A percentile compares a stretch with the other conserved stretches of the same genome.
phyloP scores from a whole-genome alignment of 805 yeast genomes.

The Clavispora phyllophila region DNA sequence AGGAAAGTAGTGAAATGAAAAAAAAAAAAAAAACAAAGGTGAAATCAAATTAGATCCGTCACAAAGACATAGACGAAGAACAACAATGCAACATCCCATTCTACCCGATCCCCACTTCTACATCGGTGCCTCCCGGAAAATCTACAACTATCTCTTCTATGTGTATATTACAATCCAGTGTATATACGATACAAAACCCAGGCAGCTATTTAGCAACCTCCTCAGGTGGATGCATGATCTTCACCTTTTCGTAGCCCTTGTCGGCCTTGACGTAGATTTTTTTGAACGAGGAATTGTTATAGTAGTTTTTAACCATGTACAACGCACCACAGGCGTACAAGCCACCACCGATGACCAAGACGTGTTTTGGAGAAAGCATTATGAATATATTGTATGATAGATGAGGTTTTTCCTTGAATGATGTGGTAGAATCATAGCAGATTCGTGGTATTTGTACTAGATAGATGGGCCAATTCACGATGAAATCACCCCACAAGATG shows the following conservation, averaged over 20 bases:
- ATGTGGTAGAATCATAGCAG: neutral
- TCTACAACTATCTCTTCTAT: neutral
- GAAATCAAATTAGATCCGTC: no score
- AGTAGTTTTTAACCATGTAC: conserved; percentile 31
- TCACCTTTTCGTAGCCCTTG: conserved; percentile 22
- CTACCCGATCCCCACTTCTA: neutral
- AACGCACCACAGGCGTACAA: conserved; percentile 28
- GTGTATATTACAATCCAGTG: neutral
- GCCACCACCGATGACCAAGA: conserved; percentile 28
- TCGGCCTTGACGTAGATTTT: conserved; percentile 27
- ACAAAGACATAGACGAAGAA: no score
- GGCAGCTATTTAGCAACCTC: neutral
- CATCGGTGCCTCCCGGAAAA: neutral
- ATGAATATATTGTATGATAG: conserved; percentile 1
- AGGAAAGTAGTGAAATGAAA: no score
- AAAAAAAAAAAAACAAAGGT: no score
- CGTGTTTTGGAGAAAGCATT: conserved; percentile 15
- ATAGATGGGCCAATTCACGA: neutral
- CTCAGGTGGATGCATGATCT: conserved; percentile 19
- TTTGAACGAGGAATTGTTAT: conserved; percentile 24
- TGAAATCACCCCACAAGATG: conserved; percentile 1
- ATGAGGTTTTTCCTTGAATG: neutral
- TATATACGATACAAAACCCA: neutral
- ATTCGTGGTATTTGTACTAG: neutral
- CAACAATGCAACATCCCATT: no score